These are phyloP conservation scores for Ceratobasidium sp. DNA, from an alignment of 1,284 basidiomycete genomes.

Conservation along the genomic window DNA sequence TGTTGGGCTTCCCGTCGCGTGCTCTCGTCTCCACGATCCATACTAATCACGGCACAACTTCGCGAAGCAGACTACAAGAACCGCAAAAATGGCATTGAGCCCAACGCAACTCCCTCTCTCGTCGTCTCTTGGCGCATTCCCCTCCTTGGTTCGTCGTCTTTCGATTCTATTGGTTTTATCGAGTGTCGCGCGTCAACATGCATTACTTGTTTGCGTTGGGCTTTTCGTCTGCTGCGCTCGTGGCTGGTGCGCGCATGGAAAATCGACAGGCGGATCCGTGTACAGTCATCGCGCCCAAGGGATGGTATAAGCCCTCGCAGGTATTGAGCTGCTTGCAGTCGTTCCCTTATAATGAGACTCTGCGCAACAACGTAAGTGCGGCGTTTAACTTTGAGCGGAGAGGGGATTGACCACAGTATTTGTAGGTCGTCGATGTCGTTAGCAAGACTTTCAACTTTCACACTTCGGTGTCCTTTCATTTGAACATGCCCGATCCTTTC, in stretches of 20 bases:
- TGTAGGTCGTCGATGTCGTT: constrained; percentile 65
- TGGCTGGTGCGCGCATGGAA: constrained; percentile 5
- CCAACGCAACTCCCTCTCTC: not conserved
- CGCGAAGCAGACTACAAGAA: constrained; percentile 7
- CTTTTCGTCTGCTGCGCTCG: constrained; percentile 27
- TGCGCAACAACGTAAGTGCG: constrained; percentile 43
- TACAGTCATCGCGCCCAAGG: constrained; percentile 61
- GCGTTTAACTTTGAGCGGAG: not conserved
- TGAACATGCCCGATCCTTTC: constrained; percentile 64
- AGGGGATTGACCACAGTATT: not conserved
- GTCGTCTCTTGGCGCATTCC: not conserved
- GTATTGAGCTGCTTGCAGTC: constrained; percentile 62
- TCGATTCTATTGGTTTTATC: not conserved
- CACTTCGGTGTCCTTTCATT: constrained; percentile 68
- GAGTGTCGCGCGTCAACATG: constrained; percentile 21
- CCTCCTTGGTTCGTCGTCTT: constrained; percentile 30
- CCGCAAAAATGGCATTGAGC: constrained; percentile 15
- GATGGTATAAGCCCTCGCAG: constrained; percentile 64
- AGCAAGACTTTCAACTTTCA: constrained; percentile 70
- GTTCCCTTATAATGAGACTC: constrained; percentile 42
- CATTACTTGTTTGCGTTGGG: constrained; percentile 24
- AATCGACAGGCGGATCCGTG: constrained; percentile 59
- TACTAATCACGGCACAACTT: not conserved
- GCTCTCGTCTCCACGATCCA: not conserved
- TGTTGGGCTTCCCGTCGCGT: not conserved